Conservation (phyloP, 1,139 yeast species). For the Arxiozyma slooffiae region DNA sequence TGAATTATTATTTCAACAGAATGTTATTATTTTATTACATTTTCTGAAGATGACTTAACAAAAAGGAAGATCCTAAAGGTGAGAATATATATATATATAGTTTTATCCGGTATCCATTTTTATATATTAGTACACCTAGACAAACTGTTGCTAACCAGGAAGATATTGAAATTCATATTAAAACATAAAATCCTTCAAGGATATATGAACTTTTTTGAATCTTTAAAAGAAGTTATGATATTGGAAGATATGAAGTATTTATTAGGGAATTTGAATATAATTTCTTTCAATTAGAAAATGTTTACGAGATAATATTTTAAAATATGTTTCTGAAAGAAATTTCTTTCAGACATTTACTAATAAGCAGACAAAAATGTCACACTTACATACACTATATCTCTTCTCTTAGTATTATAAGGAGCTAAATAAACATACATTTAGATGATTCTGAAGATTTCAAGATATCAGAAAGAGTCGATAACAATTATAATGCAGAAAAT, state of each 20-base stretch:
- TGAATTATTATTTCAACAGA: too few relatives aligned
- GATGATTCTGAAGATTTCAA: background rate
- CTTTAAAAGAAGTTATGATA: slow-evolving; percentile 47
- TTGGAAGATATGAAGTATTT: slow-evolving; percentile 38
- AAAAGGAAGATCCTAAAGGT: slow-evolving; percentile 18
- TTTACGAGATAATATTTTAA: slow-evolving; percentile 40
- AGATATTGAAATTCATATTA: slow-evolving; percentile 45
- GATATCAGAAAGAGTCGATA: slow-evolving; percentile 1
- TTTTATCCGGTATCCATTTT: slow-evolving; percentile 33
- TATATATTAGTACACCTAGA: slow-evolving; percentile 45
- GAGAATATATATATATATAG: slow-evolving; percentile 20
- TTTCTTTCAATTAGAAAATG: slow-evolving; percentile 46
- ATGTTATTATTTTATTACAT: slow-evolving; percentile 25
- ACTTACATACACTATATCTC: slow-evolving; percentile 27
- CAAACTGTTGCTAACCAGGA: slow-evolving; percentile 70
- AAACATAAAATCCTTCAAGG: slow-evolving; percentile 34
- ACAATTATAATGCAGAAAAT: slow-evolving; percentile 7
- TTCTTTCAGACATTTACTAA: slow-evolving; percentile 40
- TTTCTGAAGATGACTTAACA: slow-evolving; percentile 26
- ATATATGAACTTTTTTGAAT: slow-evolving; percentile 44
- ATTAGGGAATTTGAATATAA: slow-evolving; percentile 39
- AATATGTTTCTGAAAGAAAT: slow-evolving; percentile 36
- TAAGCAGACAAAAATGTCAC: slow-evolving; percentile 37
- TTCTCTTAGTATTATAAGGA: slow-evolving; percentile 27
- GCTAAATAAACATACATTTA: slow-evolving; percentile 36